Evolutionary conservation across 768 basidiomycete species (phyloP).

Genomic region (Neoboletus magnificus): DNA sequence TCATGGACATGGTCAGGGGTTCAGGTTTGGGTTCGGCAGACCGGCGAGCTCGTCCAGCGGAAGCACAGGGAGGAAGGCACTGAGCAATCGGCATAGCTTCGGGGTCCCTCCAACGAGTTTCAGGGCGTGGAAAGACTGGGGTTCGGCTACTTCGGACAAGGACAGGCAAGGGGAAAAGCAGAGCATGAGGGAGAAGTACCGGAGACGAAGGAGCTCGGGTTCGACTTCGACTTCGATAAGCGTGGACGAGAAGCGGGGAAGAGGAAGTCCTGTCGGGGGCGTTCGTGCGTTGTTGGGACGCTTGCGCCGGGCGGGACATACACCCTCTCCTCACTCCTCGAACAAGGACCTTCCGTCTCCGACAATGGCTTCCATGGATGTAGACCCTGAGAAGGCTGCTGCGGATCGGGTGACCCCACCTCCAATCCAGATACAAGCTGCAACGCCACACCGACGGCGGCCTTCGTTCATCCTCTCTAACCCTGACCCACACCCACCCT

Average conservation of each 20-base stretch:
- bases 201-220: constrained; percentile 13
- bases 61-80: constrained; percentile 13
- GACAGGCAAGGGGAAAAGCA: constrained; percentile 15
- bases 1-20: constrained; percentile 16
- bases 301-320: constrained; percentile 23
- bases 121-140: constrained; percentile 22
- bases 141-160: constrained; percentile 16
- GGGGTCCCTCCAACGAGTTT: constrained; percentile 30
- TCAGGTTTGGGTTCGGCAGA: constrained; percentile 18
- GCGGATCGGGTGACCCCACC: constrained; percentile 11
- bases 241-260: constrained; percentile 21
- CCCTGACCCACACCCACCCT: constrained; percentile 26
- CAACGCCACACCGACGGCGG: constrained; percentile 19
- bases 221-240: constrained; percentile 19
- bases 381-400: constrained; percentile 13
- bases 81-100: constrained; percentile 8
- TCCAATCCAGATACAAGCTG: constrained; percentile 10
- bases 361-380: constrained; percentile 4
- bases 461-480: constrained; percentile 33
- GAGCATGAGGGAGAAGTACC: constrained; percentile 12
- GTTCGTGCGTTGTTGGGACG: constrained; percentile 29
- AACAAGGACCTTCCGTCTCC: constrained; percentile 19
- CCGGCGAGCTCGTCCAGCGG: constrained; percentile 20
- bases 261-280: constrained; percentile 20
- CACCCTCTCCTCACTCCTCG: constrained; percentile 29